Evolutionary conservation across 1,139 yeast species (phyloP).

Genomic region (Blastobotrys persicus): DNA sequence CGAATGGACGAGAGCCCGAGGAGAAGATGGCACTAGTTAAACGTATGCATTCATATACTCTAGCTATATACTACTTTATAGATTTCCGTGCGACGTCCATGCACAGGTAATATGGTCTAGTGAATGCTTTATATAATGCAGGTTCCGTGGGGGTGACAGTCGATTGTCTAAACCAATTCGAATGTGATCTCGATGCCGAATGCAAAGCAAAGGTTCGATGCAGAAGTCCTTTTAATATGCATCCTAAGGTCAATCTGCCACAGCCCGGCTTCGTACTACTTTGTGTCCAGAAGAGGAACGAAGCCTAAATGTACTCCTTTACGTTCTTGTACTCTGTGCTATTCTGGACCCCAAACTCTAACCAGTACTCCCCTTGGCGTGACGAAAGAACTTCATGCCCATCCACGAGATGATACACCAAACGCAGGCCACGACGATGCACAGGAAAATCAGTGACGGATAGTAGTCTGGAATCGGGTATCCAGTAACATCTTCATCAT

Average conservation of each 20-base stretch:
- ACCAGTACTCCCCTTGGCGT: slow-evolving; percentile 53
- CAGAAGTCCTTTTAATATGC: too few species aligned
- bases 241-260: not conserved
- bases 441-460: slow-evolving; percentile 51
- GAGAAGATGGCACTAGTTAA: slow-evolving; percentile 60
- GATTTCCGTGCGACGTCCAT: too few species aligned
- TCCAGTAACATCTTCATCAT: slow-evolving; percentile 36
- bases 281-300: too few species aligned
- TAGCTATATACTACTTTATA: not conserved
- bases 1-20: slow-evolving; percentile 72
- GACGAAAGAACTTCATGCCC: slow-evolving; percentile 72
- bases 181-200: too few species aligned
- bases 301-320: too few species aligned
- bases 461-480: slow-evolving; percentile 46
- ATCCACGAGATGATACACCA: slow-evolving; percentile 77
- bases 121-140: too few species aligned
- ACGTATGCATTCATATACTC: not conserved
- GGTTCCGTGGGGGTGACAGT: too few species aligned
- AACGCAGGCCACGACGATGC: slow-evolving; percentile 62
- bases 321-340: too few species aligned
- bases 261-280: not conserved
- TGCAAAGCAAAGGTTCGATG: too few species aligned
- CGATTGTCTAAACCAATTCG: too few species aligned
- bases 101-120: too few species aligned
- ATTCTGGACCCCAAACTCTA: too few species aligned